A percentile compares a stretch with the other conserved stretches of the same genome.
Evolutionary conservation across 805 yeast genomes (phyloP).

Genomic region (Wickerhamiella dianesei): DNA sequence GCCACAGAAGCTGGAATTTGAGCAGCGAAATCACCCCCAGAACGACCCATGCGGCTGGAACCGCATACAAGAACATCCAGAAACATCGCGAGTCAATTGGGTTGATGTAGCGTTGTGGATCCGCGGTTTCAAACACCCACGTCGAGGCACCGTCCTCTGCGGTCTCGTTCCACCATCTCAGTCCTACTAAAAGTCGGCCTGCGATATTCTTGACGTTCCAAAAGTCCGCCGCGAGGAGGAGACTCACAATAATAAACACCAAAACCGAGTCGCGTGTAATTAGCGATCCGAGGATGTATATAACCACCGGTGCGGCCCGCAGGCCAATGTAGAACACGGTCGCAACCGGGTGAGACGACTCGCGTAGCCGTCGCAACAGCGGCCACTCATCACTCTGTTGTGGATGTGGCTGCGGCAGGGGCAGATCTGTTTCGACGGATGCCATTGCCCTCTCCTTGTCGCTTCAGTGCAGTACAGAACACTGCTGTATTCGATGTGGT

Average conservation of each 20-base stretch:
- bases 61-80: slow-evolving; percentile 64
- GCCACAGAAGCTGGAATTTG: slow-evolving; percentile 56
- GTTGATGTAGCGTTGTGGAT: slow-evolving; percentile 50
- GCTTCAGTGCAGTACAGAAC: no score
- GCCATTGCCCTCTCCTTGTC: neutral
- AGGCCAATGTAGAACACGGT: slow-evolving; percentile 48
- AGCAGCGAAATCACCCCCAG: slow-evolving; percentile 67
- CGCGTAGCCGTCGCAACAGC: slow-evolving; percentile 36
- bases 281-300: slow-evolving; percentile 58
- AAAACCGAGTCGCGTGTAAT: slow-evolving; percentile 44
- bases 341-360: slow-evolving; percentile 79
- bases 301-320: slow-evolving; percentile 46
- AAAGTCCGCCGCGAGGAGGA: slow-evolving; percentile 76
- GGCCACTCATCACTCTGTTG: slow-evolving; percentile 19
- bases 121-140: slow-evolving; percentile 85
- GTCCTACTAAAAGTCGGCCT: slow-evolving; percentile 79
- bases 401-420: slow-evolving; percentile 3
- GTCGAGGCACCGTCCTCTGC: slow-evolving; percentile 47
- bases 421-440: neutral
- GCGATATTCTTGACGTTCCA: slow-evolving; percentile 88
- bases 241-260: slow-evolving; percentile 63
- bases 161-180: slow-evolving; percentile 92
- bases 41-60: slow-evolving; percentile 64
- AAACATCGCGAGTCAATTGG: slow-evolving; percentile 85
- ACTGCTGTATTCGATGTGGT: no score